phyloP scores from a whole-genome alignment of 1,284 basidiomycete genomes.

The Inonotus obliquus region DNA sequence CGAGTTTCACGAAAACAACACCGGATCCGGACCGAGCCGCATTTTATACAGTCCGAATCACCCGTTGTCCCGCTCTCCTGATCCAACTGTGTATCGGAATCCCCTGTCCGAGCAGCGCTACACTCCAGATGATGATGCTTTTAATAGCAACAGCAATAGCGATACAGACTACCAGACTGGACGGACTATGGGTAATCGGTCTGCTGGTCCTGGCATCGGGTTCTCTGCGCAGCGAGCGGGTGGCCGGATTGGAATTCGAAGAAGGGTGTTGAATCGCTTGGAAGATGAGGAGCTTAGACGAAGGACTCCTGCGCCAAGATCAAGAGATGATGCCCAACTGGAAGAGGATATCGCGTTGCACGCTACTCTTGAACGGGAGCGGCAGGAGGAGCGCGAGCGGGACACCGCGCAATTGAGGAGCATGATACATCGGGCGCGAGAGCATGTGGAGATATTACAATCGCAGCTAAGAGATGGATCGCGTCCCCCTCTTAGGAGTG shows the following conservation, averaged over 20 bases:
- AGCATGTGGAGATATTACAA: background rate
- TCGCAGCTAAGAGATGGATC: background rate
- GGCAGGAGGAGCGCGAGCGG: background rate
- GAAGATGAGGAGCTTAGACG: background rate
- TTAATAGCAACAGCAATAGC: background rate
- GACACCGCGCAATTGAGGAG: background rate
- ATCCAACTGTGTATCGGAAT: background rate
- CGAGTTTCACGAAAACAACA: background rate
- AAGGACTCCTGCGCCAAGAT: background rate
- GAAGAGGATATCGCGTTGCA: constrained; percentile 15
- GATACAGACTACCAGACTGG: background rate
- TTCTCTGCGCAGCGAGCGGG: background rate
- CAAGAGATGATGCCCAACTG: constrained; percentile 3
- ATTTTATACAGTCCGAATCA: background rate
- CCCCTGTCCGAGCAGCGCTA: background rate
- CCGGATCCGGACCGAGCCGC: background rate
- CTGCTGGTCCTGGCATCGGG: background rate
- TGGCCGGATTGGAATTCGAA: background rate
- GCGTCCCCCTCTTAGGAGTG: too few relatives aligned
- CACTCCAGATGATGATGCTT: background rate
- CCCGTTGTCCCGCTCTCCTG: background rate
- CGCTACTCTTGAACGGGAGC: background rate
- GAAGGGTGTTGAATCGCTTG: background rate
- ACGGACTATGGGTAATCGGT: background rate
- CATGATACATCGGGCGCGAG: background rate